These are phyloP conservation scores for Solanum habrochaites DNA, from an alignment of 257 asterid genomes.

Conservation along the genomic window DNA sequence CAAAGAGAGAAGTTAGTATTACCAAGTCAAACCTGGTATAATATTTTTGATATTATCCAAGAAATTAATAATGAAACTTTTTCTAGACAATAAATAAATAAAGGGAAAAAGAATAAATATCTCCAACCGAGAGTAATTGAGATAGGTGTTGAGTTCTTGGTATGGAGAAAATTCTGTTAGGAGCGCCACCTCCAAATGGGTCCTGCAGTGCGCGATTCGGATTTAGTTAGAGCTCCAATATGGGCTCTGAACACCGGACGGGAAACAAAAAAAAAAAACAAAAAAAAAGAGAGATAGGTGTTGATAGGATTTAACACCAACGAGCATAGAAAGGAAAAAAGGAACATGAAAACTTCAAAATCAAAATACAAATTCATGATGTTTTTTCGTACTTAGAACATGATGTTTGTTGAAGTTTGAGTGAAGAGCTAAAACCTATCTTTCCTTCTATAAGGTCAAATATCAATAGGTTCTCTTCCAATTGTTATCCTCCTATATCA, in stretches of 20 bases:
- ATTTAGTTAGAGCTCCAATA: no score
- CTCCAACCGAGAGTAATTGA: neutral
- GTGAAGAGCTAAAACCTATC: slow-evolving; percentile 31
- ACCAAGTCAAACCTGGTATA: neutral
- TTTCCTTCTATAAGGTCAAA: slow-evolving; percentile 28
- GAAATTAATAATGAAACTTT: neutral
- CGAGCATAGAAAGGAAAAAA: no score
- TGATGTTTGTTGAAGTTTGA: slow-evolving; percentile 13
- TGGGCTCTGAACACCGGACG: fast-evolving
- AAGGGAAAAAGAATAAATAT: neutral
- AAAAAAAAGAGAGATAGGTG: no score
- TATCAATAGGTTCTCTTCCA: slow-evolving; percentile 32
- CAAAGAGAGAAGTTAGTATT: neutral
- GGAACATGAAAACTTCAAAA: no score
- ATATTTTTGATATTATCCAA: neutral
- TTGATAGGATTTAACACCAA: no score
- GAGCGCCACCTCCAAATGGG: no score
- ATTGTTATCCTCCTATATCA: slow-evolving; percentile 32
- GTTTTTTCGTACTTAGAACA: slow-evolving; percentile 17
- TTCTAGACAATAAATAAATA: neutral
- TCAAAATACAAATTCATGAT: neutral
- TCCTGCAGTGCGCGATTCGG: no score
- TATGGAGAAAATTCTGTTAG: no score
- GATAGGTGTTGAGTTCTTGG: neutral
- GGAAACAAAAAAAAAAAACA: no score